Evolutionary conservation across 495 filamentous ascomycete species (phyloP).

Genomic region (Aspergillus asperescens): DNA sequence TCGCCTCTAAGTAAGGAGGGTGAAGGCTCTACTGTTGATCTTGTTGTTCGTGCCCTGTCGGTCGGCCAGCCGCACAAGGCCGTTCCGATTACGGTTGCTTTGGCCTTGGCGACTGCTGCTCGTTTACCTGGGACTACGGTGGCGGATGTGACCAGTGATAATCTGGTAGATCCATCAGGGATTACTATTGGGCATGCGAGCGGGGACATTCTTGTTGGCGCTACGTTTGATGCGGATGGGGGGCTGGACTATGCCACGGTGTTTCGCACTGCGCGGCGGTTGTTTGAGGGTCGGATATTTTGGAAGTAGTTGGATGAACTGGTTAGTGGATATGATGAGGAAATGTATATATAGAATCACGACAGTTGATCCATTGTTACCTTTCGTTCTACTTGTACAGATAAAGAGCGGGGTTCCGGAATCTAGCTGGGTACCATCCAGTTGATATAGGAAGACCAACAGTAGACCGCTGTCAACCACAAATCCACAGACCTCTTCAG

Average conservation of each 20-base stretch:
- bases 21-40: constrained; percentile 28
- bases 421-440: too few relatives aligned
- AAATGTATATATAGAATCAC: too few relatives aligned
- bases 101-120: constrained; percentile 56
- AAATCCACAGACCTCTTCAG: too few relatives aligned
- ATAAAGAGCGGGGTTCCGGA: too few relatives aligned
- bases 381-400: too few relatives aligned
- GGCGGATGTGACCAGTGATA: constrained; percentile 21
- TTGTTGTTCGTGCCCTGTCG: constrained; percentile 43
- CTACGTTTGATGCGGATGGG: constrained; percentile 36
- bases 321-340: too few relatives aligned
- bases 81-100: constrained; percentile 54
- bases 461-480: too few relatives aligned
- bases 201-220: constrained; percentile 54
- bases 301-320: constrained; percentile 29
- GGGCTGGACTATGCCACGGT: constrained; percentile 43
- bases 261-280: constrained; percentile 48
- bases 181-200: constrained; percentile 58
- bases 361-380: too few relatives aligned
- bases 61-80: constrained; percentile 61
- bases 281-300: constrained; percentile 53
- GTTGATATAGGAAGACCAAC: too few relatives aligned
- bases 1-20: constrained; percentile 39
- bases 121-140: constrained; percentile 36
- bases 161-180: constrained; percentile 27